A percentile compares a stretch with the other conserved stretches of the same genome.
phyloP scores from a whole-genome alignment of 2,329 filamentous ascomycete species.

The Colletotrichum sp. region DNA sequence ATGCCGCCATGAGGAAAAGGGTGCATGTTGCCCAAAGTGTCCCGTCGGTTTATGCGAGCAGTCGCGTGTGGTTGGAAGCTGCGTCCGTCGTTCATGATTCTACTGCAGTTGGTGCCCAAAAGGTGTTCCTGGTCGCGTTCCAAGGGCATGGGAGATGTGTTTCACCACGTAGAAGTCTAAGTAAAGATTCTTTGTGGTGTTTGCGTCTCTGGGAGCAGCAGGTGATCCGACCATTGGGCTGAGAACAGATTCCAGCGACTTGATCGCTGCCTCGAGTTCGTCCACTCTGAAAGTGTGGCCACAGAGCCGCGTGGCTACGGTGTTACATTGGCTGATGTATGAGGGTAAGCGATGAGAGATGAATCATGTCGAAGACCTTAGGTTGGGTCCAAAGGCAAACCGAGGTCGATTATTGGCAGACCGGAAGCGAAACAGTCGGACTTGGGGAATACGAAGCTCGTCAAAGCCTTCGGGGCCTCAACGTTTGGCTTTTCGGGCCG shows the following conservation, averaged over 20 bases:
- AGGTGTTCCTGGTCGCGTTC: neutral
- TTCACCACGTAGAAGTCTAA: neutral
- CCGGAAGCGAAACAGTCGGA: neutral
- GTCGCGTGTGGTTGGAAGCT: neutral
- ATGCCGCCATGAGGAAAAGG: neutral
- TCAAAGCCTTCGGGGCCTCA: neutral
- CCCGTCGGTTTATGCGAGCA: neutral
- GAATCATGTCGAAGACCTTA: neutral
- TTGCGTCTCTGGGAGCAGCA: neutral
- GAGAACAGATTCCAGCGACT: neutral
- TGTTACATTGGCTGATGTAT: neutral
- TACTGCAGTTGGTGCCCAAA: neutral
- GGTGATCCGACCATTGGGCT: neutral
- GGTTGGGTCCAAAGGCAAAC: neutral
- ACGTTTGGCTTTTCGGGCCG: neutral
- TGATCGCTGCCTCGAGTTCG: neutral
- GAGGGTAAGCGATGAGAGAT: neutral
- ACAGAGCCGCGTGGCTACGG: neutral
- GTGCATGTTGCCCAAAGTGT: neutral
- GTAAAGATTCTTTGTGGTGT: neutral
- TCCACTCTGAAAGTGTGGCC: neutral
- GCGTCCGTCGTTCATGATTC: neutral
- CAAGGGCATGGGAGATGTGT: neutral
- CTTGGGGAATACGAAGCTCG: neutral
- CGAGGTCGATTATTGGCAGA: neutral